Conservation (phyloP, 139 green algal species). For the Chlamydomonas incerta region DNA sequence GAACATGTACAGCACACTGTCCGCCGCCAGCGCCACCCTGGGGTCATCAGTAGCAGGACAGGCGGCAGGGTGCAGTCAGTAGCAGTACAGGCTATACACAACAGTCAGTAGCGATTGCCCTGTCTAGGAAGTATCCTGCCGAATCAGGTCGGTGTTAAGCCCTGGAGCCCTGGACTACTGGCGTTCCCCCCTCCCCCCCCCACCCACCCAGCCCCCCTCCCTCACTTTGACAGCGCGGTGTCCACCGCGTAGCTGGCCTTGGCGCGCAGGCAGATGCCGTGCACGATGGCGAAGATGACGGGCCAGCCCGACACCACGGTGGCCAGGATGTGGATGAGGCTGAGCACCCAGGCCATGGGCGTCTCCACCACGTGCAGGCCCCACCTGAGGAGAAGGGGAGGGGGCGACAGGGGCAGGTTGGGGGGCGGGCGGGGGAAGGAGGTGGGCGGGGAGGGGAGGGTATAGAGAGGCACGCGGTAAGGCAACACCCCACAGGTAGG, state of each 20-base stretch:
- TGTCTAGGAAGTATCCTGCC: too few species aligned
- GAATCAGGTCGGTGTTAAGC: too few species aligned
- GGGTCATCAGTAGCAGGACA: too few species aligned
- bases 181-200: too few species aligned
- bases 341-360: conserved; percentile 38
- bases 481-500: neutral
- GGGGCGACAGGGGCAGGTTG: neutral
- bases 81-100: too few species aligned
- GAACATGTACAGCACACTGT: conserved; percentile 31
- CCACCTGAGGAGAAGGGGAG: conserved; percentile 9
- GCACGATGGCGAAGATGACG: conserved; percentile 14
- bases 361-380: conserved; percentile 40
- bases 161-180: too few species aligned
- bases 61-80: too few species aligned
- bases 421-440: neutral
- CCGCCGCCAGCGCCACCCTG: conserved; percentile 1
- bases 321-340: conserved; percentile 32
- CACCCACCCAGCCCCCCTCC: neutral
- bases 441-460: neutral
- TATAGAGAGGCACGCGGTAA: too few species aligned
- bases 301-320: conserved; percentile 40
- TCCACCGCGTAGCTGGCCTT: neutral
- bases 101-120: too few species aligned
- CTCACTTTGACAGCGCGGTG: conserved; percentile 18
- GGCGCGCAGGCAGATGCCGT: conserved; percentile 21